Evolutionary conservation across 768 basidiomycete species (phyloP), one percentile per base, ranked within the genome.

Genomic region (Filobasidium floriforme): DNA sequence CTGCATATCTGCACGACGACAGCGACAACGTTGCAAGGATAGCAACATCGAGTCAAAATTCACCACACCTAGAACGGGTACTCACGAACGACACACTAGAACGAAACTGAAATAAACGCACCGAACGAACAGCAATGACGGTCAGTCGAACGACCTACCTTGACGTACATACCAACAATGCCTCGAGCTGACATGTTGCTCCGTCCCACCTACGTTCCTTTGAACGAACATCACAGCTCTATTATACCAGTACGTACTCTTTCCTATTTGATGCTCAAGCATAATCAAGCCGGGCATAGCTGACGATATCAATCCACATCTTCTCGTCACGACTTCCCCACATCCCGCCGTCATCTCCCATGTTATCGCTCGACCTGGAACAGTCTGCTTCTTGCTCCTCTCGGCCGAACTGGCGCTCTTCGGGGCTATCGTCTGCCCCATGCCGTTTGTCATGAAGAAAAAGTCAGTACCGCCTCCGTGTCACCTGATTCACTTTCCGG

Each of bases 381-480:
- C 63, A 78, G 82, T 79, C 67, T 89, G 90, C 46, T 93, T 93
- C 81, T 89, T 87, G 72, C 49, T 89, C 69, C 84, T 96, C 68
- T 89, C 93, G 62, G 82, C 86, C 37, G 77, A 78, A 75, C 68
- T 78, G 12, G 60, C 70, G 26, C 67, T 78, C 19, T 78, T 78
- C 68, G 61, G 63, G n/a, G 73, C 76, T 4, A 76, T 78, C 55
- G 70, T 78, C n/a, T 74, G 73, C 10, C 92, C 92, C 1, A 82
- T 94, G n/a, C 92, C 92, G 0, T 88, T 89, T 78, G 77, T 81
- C 7, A 70, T 90, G 69, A 85, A 79, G 60, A 79, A 79, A 69
- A 79, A 72, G 76, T 76, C 66, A 54, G 77, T 70, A 46, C 3
- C n/a, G 12, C 22, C 18, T 5, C 15, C 22, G 5, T 18, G 46